phyloP scores from a whole-genome alignment of 352 stramenopile species.

The Phytophthora nicotianae region DNA sequence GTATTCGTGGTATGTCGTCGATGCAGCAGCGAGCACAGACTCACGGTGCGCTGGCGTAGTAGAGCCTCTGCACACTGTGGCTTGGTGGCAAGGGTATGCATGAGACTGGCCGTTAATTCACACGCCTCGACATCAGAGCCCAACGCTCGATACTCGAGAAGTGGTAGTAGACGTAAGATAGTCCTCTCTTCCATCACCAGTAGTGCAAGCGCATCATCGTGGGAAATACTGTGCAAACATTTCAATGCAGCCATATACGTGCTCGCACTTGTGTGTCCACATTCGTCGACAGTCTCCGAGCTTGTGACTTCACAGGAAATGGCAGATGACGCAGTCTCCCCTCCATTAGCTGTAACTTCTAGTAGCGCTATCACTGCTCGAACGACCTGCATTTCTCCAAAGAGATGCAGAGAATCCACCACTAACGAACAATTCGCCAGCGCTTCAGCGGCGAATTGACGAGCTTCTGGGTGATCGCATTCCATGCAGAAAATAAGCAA shows the following conservation, averaged over 20 bases:
- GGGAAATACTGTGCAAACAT: slow-evolving; percentile 68
- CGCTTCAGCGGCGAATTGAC: slow-evolving; percentile 69
- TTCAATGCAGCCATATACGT: slow-evolving; percentile 72
- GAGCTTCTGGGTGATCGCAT: slow-evolving; percentile 52
- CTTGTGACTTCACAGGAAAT: slow-evolving; percentile 24
- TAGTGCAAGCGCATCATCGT: slow-evolving; percentile 63
- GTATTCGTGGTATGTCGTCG: slow-evolving; percentile 39
- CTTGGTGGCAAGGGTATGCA: slow-evolving; percentile 60
- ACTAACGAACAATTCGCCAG: slow-evolving; percentile 81
- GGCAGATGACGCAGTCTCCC: neutral
- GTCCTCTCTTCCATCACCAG: slow-evolving; percentile 62
- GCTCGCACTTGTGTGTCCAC: neutral
- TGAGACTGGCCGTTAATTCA: slow-evolving; percentile 42
- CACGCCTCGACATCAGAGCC: slow-evolving; percentile 48
- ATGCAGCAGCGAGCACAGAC: slow-evolving; percentile 61
- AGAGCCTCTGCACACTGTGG: slow-evolving; percentile 49
- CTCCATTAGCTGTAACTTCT: slow-evolving; percentile 33
- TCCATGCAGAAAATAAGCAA: slow-evolving; percentile 66
- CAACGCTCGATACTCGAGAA: slow-evolving; percentile 55
- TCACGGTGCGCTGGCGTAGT: slow-evolving; percentile 56
- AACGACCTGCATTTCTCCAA: slow-evolving; percentile 65
- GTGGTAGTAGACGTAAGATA: slow-evolving; percentile 43
- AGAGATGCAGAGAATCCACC: slow-evolving; percentile 74
- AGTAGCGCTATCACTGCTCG: slow-evolving; percentile 57
- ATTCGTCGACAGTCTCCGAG: neutral